These are phyloP conservation scores for Camillea tinctor DNA, from an alignment of 2,329 filamentous ascomycete genomes.

Conservation along the genomic window DNA sequence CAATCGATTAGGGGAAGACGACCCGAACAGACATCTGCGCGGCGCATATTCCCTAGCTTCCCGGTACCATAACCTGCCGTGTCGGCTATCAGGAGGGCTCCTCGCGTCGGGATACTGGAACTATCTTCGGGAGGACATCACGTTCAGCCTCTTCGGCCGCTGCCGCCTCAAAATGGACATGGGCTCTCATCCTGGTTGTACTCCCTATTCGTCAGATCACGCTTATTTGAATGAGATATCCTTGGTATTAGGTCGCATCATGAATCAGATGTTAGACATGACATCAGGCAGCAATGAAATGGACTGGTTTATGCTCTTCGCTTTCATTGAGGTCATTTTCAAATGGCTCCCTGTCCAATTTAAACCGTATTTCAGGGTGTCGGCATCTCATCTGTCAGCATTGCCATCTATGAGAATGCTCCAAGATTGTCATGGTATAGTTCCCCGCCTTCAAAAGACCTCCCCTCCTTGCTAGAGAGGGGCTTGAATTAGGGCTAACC, in stretches of 20 bases:
- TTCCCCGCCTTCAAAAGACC: background rate
- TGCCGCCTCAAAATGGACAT: constrained; percentile 43
- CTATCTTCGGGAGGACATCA: constrained; percentile 52
- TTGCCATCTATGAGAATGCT: constrained; percentile 42
- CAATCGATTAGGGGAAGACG: constrained; percentile 36
- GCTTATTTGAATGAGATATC: constrained; percentile 41
- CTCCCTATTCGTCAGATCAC: constrained; percentile 24
- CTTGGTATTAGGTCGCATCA: constrained; percentile 41
- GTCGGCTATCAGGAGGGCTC: constrained; percentile 27
- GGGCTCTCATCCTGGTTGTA: constrained; percentile 14
- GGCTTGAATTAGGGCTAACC: background rate
- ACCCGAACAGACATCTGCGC: constrained; percentile 45
- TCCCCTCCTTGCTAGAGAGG: background rate
- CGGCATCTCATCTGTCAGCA: constrained; percentile 4
- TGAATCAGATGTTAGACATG: constrained; percentile 38
- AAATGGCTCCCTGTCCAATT: constrained; percentile 31
- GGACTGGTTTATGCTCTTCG: constrained; percentile 23
- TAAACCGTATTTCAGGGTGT: constrained; percentile 30
- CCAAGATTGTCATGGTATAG: constrained; percentile 42
- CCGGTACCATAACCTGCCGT: constrained; percentile 22
- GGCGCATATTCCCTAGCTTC: constrained; percentile 46
- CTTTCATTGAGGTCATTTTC: constrained; percentile 32
- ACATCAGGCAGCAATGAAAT: background rate
- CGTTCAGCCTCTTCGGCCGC: constrained; percentile 46
- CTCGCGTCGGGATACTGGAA: constrained; percentile 48